Evolutionary conservation across 257 asterid genomes (phyloP), one percentile per base, ranked within the genome.

Genomic region (Galeopsis tetrahit): DNA sequence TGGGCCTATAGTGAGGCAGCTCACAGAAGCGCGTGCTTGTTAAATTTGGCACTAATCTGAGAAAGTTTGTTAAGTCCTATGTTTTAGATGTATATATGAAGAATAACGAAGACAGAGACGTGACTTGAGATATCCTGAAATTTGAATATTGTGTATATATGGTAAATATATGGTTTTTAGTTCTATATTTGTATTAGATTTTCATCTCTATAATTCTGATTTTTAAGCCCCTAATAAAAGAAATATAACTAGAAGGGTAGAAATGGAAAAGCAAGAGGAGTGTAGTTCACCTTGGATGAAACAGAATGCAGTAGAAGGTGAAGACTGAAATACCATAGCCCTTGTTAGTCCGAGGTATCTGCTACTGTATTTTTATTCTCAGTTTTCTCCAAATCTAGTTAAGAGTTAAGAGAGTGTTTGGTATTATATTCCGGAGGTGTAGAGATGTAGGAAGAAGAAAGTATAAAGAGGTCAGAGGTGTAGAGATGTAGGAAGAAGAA

Each of bases 1-100:
- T 44, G 87, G 74, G 56, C 88, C 88, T 13, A 77, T 81, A 31
- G 76, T 74, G 64, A 84, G 96, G 86, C 96, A 82, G 86, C 83
- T 88, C 57, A 86, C 95, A 0, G 96, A 87, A 67, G 93, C 96
- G 0, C 87, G 88, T 21, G 81, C 83, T 49, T 79, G 80, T 84
- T 91, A 82, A 81, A 48, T 7, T 43, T 34, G 2, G 44, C 42
- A 57, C 60, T 48, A 39, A 4, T 28, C 17, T 0, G 43, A 42
- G 55, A 1, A 39, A 42, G 64, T 73, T 58, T 10, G 53, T 34
- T 36, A 36, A 53, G 53, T 46, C 44, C 43, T 62, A 63, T 68
- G 72, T 55, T 63, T 21, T 53, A 58, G 65, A 68, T 33, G 82
- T 59, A 33, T 35, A 14, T 11, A 64, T 77, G 40, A 71, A 71